phyloP scores from a whole-genome alignment of 768 basidiomycete genomes.

The Tylopilus cervinicoccineus region DNA sequence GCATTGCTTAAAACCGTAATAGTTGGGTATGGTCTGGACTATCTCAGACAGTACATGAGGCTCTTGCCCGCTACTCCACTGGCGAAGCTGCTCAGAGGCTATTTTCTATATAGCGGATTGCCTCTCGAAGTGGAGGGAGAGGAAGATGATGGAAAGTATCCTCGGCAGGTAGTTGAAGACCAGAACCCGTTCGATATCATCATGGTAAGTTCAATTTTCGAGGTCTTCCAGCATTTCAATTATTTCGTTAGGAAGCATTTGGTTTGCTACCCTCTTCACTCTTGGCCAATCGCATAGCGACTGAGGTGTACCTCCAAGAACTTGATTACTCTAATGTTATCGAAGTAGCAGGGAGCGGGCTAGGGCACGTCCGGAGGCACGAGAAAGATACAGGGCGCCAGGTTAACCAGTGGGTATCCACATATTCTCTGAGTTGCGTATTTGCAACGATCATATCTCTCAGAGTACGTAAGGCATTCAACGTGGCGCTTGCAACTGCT shows the following conservation, averaged over 20 bases:
- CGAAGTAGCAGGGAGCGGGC: conserved; percentile 65
- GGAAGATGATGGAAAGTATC: conserved; percentile 13
- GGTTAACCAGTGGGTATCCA: conserved; percentile 43
- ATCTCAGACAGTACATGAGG: conserved; percentile 56
- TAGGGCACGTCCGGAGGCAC: conserved; percentile 49
- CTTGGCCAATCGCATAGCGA: conserved; percentile 61
- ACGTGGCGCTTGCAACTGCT: conserved; percentile 67
- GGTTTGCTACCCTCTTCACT: conserved; percentile 49
- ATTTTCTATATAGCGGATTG: conserved; percentile 59
- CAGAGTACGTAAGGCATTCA: conserved; percentile 66
- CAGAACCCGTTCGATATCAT: conserved; percentile 58
- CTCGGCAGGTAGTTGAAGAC: conserved; percentile 24
- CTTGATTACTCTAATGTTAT: conserved; percentile 73
- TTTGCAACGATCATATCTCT: conserved; percentile 1
- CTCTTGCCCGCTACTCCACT: conserved; percentile 63
- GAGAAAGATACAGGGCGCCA: conserved; percentile 57
- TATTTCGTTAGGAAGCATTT: conserved; percentile 49
- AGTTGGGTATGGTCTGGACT: conserved; percentile 60
- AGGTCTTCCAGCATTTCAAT: conserved; percentile 1
- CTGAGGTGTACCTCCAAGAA: conserved; percentile 62
- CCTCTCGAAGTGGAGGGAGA: conserved; percentile 38
- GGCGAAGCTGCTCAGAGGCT: conserved; percentile 57
- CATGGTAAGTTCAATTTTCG: conserved; percentile 43
- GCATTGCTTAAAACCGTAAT: conserved; percentile 4
- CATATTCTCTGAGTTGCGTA: background rate